Evolutionary conservation across 306 rosid genomes (phyloP).

Genomic region (Pueraria montana): DNA sequence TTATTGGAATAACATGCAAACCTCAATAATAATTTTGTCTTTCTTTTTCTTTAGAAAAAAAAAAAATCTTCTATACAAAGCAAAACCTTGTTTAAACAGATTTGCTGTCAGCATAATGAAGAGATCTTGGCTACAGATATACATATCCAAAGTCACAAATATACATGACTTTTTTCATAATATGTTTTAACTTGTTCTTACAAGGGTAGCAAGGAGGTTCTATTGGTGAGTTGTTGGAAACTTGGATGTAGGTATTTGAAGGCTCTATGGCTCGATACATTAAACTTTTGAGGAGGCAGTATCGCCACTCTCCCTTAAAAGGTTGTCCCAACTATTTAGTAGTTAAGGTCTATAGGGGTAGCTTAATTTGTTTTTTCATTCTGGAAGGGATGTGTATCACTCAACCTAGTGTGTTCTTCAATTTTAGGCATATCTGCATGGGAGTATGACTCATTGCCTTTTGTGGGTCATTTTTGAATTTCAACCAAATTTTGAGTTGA

Average conservation of each 20-base stretch:
- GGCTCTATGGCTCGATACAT: constrained; percentile 41
- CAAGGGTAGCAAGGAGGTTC: constrained; percentile 42
- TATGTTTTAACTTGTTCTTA: constrained; percentile 40
- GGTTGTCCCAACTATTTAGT: constrained; percentile 37
- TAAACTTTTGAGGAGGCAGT: constrained; percentile 43
- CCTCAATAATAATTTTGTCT: not conserved
- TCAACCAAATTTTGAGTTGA: constrained; percentile 44
- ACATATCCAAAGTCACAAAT: constrained; percentile 32
- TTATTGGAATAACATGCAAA: constrained; percentile 21
- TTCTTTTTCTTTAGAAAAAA: constrained; percentile 4
- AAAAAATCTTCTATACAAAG: constrained; percentile 16
- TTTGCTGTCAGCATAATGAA: constrained; percentile 16
- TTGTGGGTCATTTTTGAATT: constrained; percentile 28
- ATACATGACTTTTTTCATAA: constrained; percentile 10
- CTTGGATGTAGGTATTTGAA: constrained; percentile 42
- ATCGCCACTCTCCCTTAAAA: constrained; percentile 34
- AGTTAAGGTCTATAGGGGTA: constrained; percentile 30
- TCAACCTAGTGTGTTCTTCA: constrained; percentile 29
- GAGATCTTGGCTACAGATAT: constrained; percentile 27
- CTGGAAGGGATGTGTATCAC: constrained; percentile 33
- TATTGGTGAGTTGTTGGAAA: constrained; percentile 42
- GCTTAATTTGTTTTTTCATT: constrained; percentile 21
- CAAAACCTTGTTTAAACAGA: constrained; percentile 33
- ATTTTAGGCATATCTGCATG: constrained; percentile 29
- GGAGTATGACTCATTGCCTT: constrained; percentile 19